Base-by-base conservation (phyloP, 2,329 filamentous ascomycete species). In the Neophaeococcomyces aloes region DNA sequence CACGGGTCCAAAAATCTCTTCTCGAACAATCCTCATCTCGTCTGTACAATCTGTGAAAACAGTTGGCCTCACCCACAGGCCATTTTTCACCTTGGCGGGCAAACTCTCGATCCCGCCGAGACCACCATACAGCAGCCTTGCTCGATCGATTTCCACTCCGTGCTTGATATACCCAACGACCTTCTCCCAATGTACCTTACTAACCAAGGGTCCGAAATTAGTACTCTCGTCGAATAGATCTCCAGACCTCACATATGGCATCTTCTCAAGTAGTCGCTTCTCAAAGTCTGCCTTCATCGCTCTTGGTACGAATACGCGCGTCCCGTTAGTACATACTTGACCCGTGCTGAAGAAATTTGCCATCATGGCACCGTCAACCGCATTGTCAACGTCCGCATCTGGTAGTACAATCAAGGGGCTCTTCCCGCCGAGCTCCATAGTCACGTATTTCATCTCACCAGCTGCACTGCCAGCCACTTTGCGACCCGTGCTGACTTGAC, bases 301-400 rank as follows among this genome's bases (percentile, higher is more conserved):
- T 27, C 71, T 65, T 0, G 83, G 86, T 2, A 94, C 74, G 60
- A 94, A 94, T 27, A 94, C 86, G 8, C 87, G 74, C 1, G 87
- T 94, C 38, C 87, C 87, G 61, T 94, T 94, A 39, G 87, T 94
- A 72, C 87, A 94, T 39, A 94, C 86, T 64, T 94, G 87, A 23
- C 87, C 87, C 0, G 83, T 84, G 53, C 82, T 87, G 71, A 84
- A 94, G 67, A 94, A 94, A 64, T 94, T 94, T 55, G 86, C 87
- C 71, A 93, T 86, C 82, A 94, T 88, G 50, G 86, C 86, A 23
- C 85, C 83, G 57, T 94, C 81, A 27, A 86, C 87, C n/a, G 87
- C 87, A 56, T 78, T 76, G 35, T 85, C 79, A 15, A 89, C 63
- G 40, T 86, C 77, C 13, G 83, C 83, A 57, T 93, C 86, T 1